phyloP scores from a whole-genome alignment of 1,284 basidiomycete genomes.

The Cerioporus squamosus region DNA sequence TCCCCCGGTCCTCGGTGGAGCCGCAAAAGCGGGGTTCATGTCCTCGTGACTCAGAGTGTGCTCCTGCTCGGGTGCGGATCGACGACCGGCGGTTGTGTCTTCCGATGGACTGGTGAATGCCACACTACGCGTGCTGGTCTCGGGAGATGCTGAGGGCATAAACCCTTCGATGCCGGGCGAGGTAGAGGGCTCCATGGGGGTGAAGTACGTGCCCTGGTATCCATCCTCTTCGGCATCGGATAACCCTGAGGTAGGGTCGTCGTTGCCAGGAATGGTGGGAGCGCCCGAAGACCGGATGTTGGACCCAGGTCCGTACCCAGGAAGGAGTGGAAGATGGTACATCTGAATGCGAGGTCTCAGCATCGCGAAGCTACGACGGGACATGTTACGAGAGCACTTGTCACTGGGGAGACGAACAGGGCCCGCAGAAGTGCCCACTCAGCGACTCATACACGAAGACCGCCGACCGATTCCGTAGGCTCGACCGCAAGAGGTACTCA shows the following conservation, averaged over 20 bases:
- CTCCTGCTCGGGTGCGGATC: neutral
- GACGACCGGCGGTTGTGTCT: neutral
- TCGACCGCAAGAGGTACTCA: constrained; percentile 45
- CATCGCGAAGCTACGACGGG: no score
- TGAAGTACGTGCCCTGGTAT: constrained; percentile 87
- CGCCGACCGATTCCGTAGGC: neutral
- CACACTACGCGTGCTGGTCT: constrained; percentile 33
- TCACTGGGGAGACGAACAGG: no score
- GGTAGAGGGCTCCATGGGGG: constrained; percentile 39
- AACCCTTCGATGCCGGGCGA: constrained; percentile 50
- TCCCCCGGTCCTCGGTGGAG: constrained; percentile 1
- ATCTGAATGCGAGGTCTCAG: constrained; percentile 50
- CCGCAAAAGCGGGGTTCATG: constrained; percentile 9
- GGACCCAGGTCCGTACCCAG: constrained; percentile 87
- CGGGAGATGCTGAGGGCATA: constrained; percentile 53
- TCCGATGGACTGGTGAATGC: constrained; percentile 1
- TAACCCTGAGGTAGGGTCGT: constrained; percentile 68
- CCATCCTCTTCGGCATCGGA: constrained; percentile 91
- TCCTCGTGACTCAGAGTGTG: constrained; percentile 14
- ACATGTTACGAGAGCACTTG: no score
- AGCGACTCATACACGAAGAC: no score
- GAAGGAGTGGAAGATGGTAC: constrained; percentile 90
- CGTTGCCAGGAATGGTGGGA: constrained; percentile 52
- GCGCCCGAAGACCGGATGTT: constrained; percentile 85
- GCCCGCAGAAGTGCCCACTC: no score